Evolutionary conservation across 1,284 basidiomycete genomes (phyloP).

Genomic region (Fistulinella staudtii): DNA sequence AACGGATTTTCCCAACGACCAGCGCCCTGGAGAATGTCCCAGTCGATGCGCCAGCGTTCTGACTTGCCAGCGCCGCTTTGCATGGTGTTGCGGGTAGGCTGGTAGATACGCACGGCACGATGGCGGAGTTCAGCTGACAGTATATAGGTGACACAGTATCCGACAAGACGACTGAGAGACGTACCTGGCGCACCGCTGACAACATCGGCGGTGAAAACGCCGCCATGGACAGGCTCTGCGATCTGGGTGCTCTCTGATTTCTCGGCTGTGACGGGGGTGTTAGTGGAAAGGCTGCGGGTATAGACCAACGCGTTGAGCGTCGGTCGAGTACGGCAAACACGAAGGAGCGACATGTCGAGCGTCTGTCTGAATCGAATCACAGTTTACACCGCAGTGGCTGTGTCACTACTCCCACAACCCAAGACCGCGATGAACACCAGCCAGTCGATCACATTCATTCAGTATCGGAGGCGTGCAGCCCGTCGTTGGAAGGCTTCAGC

Average conservation of each 20-base stretch:
- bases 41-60: constrained; percentile 92
- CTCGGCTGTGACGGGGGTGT: constrained; percentile 18
- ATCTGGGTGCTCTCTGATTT: constrained; percentile 31
- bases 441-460: too few species aligned
- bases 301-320: constrained; percentile 17
- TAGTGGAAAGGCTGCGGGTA: constrained; percentile 20
- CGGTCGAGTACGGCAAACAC: constrained; percentile 33
- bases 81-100: constrained; percentile 93
- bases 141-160: neutral
- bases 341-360: constrained; percentile 47
- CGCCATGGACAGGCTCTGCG: constrained; percentile 41
- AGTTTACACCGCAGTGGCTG: constrained; percentile 19
- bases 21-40: constrained; percentile 83
- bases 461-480: constrained; percentile 1
- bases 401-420: constrained; percentile 2
- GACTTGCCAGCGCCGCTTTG: constrained; percentile 89
- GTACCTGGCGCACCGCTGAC: constrained; percentile 81
- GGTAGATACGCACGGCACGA: constrained; percentile 89
- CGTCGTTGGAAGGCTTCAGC: neutral
- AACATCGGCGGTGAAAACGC: constrained; percentile 69
- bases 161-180: constrained; percentile 28
- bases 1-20: constrained; percentile 99
- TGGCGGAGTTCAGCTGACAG: constrained; percentile 74
- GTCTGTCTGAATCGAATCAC: constrained; percentile 4
- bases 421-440: too few species aligned